phyloP scores from a whole-genome alignment of 371 early-diverging fungal species.

The Mortierella sp. region DNA sequence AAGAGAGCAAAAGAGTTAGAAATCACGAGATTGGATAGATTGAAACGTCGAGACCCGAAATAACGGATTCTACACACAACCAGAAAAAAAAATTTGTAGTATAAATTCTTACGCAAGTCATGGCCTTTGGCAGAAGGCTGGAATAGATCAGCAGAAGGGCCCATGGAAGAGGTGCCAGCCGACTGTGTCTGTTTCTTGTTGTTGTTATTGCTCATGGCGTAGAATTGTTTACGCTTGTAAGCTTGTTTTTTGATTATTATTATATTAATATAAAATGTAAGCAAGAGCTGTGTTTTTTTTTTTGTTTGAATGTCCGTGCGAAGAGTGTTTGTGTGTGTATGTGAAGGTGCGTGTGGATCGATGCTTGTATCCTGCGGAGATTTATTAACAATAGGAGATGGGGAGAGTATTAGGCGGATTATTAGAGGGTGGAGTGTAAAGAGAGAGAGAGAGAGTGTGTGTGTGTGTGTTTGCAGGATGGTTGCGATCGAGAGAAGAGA shows the following conservation, averaged over 20 bases:
- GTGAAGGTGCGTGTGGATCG: no score
- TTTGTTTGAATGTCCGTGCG: background rate
- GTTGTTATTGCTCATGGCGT: no score
- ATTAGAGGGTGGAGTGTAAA: background rate
- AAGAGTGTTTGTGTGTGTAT: background rate
- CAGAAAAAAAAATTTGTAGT: background rate
- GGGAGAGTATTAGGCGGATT: background rate
- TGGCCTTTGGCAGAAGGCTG: background rate
- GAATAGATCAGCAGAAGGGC: background rate
- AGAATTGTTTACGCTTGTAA: no score
- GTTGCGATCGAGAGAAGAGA: background rate
- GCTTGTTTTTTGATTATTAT: background rate
- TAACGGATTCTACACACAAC: background rate
- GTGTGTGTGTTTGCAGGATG: no score
- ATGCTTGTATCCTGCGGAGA: background rate
- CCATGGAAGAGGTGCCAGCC: background rate
- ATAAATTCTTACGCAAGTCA: background rate
- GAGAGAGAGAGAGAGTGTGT: background rate
- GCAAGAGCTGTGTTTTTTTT: no score
- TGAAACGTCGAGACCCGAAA: background rate
- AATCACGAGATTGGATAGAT: no score
- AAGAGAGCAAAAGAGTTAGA: background rate
- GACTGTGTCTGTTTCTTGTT: no score
- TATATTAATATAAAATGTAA: background rate
- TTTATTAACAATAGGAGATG: background rate